A percentile compares a stretch with the other conserved stretches of the same genome.
These are phyloP conservation scores for Helotiales sp. DNA, from an alignment of 2,329 filamentous ascomycete species.

Conservation along the genomic window DNA sequence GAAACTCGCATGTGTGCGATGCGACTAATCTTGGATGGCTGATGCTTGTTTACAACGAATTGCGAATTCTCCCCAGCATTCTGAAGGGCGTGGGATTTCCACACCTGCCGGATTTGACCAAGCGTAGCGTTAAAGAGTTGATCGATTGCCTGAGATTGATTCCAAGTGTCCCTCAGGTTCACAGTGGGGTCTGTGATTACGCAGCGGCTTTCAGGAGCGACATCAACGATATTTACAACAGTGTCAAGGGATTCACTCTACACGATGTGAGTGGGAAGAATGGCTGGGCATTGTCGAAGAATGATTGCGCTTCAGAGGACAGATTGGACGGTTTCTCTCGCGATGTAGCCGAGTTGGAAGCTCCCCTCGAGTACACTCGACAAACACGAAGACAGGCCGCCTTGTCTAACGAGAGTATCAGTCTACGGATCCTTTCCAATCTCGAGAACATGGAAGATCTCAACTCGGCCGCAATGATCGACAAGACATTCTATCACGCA, in stretches of 20 bases:
- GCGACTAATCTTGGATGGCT: constrained; percentile 59
- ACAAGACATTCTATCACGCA: constrained; percentile 50
- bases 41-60: constrained; percentile 56
- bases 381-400: constrained; percentile 13
- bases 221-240: constrained; percentile 57
- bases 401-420: constrained; percentile 41
- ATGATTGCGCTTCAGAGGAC: constrained; percentile 33
- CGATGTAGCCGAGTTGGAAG: constrained; percentile 29
- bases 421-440: constrained; percentile 48
- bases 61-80: constrained; percentile 51
- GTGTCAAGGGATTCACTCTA: constrained; percentile 54
- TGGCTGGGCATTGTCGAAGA: constrained; percentile 55
- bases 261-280: constrained; percentile 54
- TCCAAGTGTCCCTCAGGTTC: constrained; percentile 51
- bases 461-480: constrained; percentile 50
- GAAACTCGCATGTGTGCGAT: constrained; percentile 56
- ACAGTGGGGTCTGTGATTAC: constrained; percentile 55
- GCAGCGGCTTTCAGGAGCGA: constrained; percentile 53
- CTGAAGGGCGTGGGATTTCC: constrained; percentile 41
- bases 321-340: constrained; percentile 18
- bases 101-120: constrained; percentile 36
- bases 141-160: constrained; percentile 51
- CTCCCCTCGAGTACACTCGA: constrained; percentile 16
- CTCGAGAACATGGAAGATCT: constrained; percentile 51
- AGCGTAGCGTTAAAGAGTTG: constrained; percentile 52